Base-by-base conservation (phyloP, 2,329 filamentous ascomycete genomes). In the Huntiella moniliformis region DNA sequence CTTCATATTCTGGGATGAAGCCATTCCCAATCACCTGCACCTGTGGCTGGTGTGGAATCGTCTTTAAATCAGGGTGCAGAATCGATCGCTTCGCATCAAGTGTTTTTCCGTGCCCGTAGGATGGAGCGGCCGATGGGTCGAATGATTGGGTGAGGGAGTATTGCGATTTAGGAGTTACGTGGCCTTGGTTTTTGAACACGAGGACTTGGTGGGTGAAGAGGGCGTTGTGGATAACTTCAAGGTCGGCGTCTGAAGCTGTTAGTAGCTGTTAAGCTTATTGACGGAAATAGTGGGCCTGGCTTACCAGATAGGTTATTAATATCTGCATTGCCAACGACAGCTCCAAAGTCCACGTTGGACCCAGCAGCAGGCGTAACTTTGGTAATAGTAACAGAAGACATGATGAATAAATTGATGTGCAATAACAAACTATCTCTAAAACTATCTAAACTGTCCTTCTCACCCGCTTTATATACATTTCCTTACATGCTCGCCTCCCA, bases 11-110 rank as follows among this genome's bases (percentile, higher is more conserved):
- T 1, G 68, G 58, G 1, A 87, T 69, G 40, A 71, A 69, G 4
- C 82, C 82, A 55, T 87, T 84, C 36, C 82, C 82, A 50, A 87
- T 86, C 46, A 86, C 76, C 55, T 87, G 82, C 1, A 83, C 78
- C 51, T 87, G 80, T 0, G 82, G 79, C 57, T 87, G 82, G 53
- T 83, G 77, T 0, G 82, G 81, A 37, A 87, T 74, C 0, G 82
- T 86, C 63, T 86, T 85, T 13, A 87, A 67, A 54, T 87, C 82
- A 0, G 82, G 82, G 56, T 86, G 80, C 13, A 87, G 68, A 54
- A 87, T 75, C 46, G 67, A 72, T 42, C 67, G 70, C 57, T 70
- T 69, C 18, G 64, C 63, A 53, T 84, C 79, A 41, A 83, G 65
- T 0, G 79, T 82, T 61, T 80, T 82, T 56, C 80, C 82, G 57